A percentile compares a stretch with the other conserved stretches of the same genome.
These are phyloP conservation scores for Saururus chinensis DNA, from an alignment of 164 flowering plant genomes.

Conservation along the genomic window DNA sequence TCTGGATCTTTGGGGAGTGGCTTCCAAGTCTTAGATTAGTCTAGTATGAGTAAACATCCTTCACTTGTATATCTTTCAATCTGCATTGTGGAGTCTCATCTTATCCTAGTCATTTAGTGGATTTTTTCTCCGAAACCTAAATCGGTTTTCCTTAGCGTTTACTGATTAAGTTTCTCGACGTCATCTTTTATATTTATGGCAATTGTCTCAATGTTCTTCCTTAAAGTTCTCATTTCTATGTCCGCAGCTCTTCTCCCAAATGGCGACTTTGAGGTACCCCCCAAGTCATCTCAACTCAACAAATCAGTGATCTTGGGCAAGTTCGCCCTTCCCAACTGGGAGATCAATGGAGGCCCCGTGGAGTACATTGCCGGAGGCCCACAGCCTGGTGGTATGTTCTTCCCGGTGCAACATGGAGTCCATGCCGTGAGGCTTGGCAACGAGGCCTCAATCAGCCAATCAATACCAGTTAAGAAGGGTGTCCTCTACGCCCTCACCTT, in stretches of 20 bases:
- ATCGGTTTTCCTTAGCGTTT: too few species aligned
- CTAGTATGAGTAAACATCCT: too few species aligned
- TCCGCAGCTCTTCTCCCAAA: constrained; percentile 70
- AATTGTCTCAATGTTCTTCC: too few species aligned
- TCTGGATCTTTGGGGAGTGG: too few species aligned
- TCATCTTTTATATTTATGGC: too few species aligned
- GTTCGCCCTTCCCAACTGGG: constrained; percentile 69
- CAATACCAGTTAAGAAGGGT: constrained; percentile 45
- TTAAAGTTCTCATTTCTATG: too few species aligned
- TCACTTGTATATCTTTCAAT: too few species aligned
- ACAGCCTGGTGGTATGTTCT: constrained; percentile 86
- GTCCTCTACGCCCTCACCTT: constrained; percentile 72
- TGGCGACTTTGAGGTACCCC: constrained; percentile 80
- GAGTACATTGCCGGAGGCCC: constrained; percentile 90
- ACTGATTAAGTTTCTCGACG: too few species aligned
- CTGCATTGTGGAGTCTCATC: too few species aligned
- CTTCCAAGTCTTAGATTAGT: too few species aligned
- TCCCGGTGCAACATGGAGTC: constrained; percentile 63
- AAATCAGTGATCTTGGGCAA: constrained; percentile 56
- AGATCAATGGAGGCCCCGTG: constrained; percentile 58
- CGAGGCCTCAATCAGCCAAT: constrained; percentile 79
- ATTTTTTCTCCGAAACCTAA: too few species aligned
- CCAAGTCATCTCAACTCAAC: constrained; percentile 42
- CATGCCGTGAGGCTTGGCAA: constrained; percentile 93
- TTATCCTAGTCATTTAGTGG: too few species aligned